Evolutionary conservation across 148 eudicot genomes (phyloP), one percentile per base, ranked within the genome.

Genomic region (Diospyros kaki): DNA sequence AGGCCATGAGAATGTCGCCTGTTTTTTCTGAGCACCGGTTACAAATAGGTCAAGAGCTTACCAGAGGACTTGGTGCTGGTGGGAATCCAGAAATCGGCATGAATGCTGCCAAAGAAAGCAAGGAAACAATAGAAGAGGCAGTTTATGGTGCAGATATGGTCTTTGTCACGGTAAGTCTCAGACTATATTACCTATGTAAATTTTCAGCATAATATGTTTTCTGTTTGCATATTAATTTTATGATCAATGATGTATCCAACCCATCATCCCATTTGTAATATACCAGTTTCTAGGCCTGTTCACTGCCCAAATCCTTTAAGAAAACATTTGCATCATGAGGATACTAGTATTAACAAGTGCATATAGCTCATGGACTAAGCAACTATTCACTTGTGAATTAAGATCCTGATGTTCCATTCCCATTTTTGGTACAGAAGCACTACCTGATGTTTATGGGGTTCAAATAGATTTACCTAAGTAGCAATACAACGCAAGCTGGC

Each of bases 61-160:
- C 97, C 17, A 89, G 98, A 78, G 98, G 98, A 48, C 88, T 95
- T 54, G 98, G 98, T 71, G 98, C 98, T 69, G 98, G 98, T 77
- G 98, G 98, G 61, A 95, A 95, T 78, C 98, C 98, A 6, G 97
- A 87, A 61, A 86, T 95, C 12, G 98, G 98, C 73, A 89, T 83
- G 87, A 92, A 85, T 88, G 97, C 98, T 75, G 98, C 98, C 68
- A 95, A 88, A 67, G 98, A 95, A 84, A 95, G 98, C 82, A 90
- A 74, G 73, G 91, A 76, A 75, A 71, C 89, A 2, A 86, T 95
- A 2, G 98, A 89, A 86, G 94, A 95, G 28, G 99, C 97, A 73
- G 82, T 95, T 81, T 85, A 86, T 82, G 99, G 96, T 68, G 76
- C 99, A 5, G 99, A 95, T 69, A 95, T 95, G 98, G 98, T 95